phyloP scores from a whole-genome alignment of 1,284 basidiomycete species.

The Anthracocystis panici-leucophaei region DNA sequence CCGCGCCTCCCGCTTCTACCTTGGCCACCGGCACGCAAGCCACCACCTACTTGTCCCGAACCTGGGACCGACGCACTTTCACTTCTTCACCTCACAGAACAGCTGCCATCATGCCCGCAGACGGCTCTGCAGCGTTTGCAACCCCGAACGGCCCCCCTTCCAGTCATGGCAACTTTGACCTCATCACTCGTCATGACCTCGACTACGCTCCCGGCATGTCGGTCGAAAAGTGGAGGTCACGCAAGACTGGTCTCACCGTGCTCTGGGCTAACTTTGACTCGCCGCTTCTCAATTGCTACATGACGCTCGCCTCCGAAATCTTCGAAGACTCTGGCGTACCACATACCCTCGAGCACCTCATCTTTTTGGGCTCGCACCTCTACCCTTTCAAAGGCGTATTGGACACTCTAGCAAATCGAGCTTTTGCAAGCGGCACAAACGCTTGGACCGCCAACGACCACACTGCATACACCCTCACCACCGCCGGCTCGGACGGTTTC shows the following conservation, averaged over 20 bases:
- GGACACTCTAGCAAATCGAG: constrained; percentile 95
- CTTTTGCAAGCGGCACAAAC: constrained; percentile 86
- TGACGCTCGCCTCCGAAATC: constrained; percentile 90
- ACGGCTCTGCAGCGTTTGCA: constrained; percentile 15
- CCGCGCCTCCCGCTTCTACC: constrained; percentile 12
- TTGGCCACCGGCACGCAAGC: constrained; percentile 19
- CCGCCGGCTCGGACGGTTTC: constrained; percentile 95
- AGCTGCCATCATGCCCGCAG: constrained; percentile 34
- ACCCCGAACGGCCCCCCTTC: constrained; percentile 20
- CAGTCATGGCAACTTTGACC: constrained; percentile 79
- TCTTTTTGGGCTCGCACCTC: constrained; percentile 65
- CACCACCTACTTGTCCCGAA: constrained; percentile 11
- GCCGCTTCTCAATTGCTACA: constrained; percentile 91
- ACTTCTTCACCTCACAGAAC: constrained; percentile 1
- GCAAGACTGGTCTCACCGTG: constrained; percentile 79
- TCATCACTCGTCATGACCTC: constrained; percentile 79
- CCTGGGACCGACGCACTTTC: constrained; percentile 18
- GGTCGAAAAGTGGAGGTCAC: constrained; percentile 86
- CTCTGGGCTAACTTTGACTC: constrained; percentile 75
- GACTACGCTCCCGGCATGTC: constrained; percentile 79
- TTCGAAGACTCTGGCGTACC: constrained; percentile 73
- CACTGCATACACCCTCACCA: constrained; percentile 91
- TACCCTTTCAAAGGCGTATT: constrained; percentile 96
- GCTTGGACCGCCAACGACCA: constrained; percentile 75
- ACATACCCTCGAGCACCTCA: constrained; percentile 67